A percentile compares a stretch with the other conserved stretches of the same genome.
Conservation (phyloP, 2,329 filamentous ascomycete genomes). For the Talaromyces sp. region DNA sequence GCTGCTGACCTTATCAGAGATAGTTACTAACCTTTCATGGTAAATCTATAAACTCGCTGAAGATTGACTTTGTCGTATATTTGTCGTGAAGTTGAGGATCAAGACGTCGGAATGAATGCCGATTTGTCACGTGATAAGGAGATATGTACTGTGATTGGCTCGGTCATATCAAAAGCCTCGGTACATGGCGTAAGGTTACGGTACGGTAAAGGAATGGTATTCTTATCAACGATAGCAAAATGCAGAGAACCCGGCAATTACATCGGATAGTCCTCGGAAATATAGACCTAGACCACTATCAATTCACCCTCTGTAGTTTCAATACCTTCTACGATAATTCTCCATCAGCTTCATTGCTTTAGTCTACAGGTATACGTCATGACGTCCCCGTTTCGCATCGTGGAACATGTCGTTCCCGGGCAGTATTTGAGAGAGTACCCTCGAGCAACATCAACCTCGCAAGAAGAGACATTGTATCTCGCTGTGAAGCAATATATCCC, state of each 20-base stretch:
- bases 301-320: neutral
- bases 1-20: constrained; percentile 31
- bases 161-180: constrained; percentile 1
- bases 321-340: no score
- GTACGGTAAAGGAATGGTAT: neutral
- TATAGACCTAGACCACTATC: neutral
- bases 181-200: neutral
- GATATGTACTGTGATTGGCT: neutral
- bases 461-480: constrained; percentile 71
- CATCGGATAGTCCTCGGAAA: neutral
- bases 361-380: neutral
- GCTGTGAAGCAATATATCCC: constrained; percentile 88
- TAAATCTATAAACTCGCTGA: no score
- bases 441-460: constrained; percentile 64
- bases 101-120: neutral
- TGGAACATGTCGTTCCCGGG: constrained; percentile 69
- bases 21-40: no score
- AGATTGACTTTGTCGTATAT: no score
- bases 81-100: no score
- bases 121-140: neutral
- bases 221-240: neutral
- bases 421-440: constrained; percentile 82
- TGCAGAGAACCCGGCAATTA: constrained; percentile 6
- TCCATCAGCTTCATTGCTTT: neutral
- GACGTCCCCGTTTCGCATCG: constrained; percentile 48